Evolutionary conservation across 371 early-diverging fungal genomes (phyloP), one percentile per base, ranked within the genome.

Genomic region (Rhizomucor pusillus): DNA sequence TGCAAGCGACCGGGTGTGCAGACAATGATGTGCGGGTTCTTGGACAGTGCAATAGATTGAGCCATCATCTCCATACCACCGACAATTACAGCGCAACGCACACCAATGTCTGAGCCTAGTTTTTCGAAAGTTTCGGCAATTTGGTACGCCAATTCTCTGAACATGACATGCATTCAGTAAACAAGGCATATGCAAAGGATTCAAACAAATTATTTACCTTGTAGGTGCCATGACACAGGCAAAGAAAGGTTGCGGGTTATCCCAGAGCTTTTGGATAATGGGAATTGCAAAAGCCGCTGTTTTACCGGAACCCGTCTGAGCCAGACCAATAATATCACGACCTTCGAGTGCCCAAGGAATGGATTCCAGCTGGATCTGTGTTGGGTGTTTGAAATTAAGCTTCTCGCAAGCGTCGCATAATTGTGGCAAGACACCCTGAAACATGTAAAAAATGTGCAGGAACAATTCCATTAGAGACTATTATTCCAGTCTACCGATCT

Each of bases 51-150:
- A 58, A 94, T 92, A 3, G 93, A 75, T 73, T 98, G 98, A 9
- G 87, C 72, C 87, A 95, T 92, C 92, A 96, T 91, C 65, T 95
- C 95, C 90, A 95, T 91, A 47, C 99, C 99, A 67, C 99, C 99
- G 1, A 98, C 93, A 65, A 99, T 85, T 6, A 98, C 93, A 10
- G 91, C 87, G 46, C 88, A 88, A 34, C 92, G 84, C n/a, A 98
- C 95, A 35, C 95, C 96, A 56, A 99, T 94, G 1, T 84, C 80
- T 11, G 92, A 77, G 7, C 99, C 99, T 22, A 99, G 77, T 2
- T 91, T 89, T 65, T 93, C 90, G 63, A 99, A 88, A 11, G 94
- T 90, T 73, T 97, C 96, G 33, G 91, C 70, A 52, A 97, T 98
- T 67, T 98, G 97, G 59, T 91, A 89, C 9, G 97, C 98, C 62